Conservation (phyloP, 805 yeast genomes). For the Yueomyces sinensis region DNA sequence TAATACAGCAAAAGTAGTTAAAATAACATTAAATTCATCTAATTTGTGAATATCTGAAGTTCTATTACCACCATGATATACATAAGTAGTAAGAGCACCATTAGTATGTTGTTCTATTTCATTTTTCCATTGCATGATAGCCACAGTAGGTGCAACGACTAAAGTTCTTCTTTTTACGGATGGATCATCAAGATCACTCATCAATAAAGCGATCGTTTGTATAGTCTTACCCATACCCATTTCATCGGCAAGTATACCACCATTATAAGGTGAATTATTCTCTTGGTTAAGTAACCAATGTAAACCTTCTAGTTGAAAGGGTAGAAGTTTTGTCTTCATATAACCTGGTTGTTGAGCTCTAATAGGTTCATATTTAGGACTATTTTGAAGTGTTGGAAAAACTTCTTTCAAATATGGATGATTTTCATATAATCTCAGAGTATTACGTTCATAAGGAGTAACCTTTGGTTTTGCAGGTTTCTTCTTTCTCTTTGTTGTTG, state of each 20-base stretch:
- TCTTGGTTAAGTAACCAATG: constrained; percentile 84
- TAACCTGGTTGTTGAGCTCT: constrained; percentile 66
- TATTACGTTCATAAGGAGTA: constrained; percentile 57
- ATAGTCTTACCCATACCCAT: constrained; percentile 99
- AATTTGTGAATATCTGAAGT: constrained; percentile 45
- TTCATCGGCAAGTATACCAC: constrained; percentile 95
- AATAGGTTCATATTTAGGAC: constrained; percentile 35
- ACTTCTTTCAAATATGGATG: constrained; percentile 72
- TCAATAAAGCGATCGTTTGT: constrained; percentile 81
- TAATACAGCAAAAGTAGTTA: constrained; percentile 86
- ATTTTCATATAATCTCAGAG: constrained; percentile 49
- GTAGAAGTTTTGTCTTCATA: constrained; percentile 60
- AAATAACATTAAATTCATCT: constrained; percentile 48
- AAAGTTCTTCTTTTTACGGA: constrained; percentile 53
- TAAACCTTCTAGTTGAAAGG: constrained; percentile 89
- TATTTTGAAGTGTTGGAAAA: constrained; percentile 47
- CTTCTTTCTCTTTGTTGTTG: constrained; percentile 10
- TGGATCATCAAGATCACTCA: constrained; percentile 38
- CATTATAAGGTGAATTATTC: constrained; percentile 50
- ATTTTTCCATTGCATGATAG: constrained; percentile 92
- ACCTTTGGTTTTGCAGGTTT: constrained; percentile 35
- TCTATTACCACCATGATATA: constrained; percentile 82
- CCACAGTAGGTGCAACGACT: constrained; percentile 98
- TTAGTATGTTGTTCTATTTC: constrained; percentile 82
- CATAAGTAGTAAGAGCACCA: constrained; percentile 48